These are phyloP conservation scores for Tetrahymena borealis DNA, from an alignment of 73 alveolate genomes.

Conservation along the genomic window DNA sequence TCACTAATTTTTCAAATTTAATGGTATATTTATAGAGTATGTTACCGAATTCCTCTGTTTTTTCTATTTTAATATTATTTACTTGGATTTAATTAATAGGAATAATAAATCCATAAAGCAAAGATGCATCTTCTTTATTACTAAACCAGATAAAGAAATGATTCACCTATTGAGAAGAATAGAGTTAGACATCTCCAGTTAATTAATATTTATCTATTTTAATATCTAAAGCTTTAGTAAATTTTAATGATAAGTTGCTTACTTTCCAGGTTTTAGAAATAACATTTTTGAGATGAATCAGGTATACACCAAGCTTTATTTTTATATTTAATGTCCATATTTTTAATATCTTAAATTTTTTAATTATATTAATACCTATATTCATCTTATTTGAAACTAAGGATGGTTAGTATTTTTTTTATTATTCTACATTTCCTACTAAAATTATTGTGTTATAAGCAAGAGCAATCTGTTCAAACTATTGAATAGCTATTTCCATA, in stretches of 20 bases:
- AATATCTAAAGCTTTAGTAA: no score
- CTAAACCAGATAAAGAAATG: neutral
- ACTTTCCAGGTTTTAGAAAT: neutral
- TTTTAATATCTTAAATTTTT: neutral
- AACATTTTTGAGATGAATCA: neutral
- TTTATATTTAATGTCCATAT: neutral
- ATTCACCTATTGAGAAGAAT: neutral
- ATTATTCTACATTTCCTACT: neutral
- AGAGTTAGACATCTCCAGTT: neutral
- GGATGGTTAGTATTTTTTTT: neutral
- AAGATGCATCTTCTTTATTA: neutral
- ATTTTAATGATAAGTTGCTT: neutral
- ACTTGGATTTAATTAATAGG: neutral
- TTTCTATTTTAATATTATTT: neutral
- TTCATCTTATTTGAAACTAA: neutral
- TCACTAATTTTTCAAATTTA: neutral
- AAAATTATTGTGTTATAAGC: neutral
- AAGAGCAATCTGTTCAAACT: neutral
- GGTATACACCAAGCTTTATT: neutral
- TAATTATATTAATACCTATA: neutral
- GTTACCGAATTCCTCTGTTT: neutral
- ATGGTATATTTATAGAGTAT: neutral
- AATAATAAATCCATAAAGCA: neutral
- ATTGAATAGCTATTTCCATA: neutral
- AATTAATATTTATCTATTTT: neutral